These are phyloP conservation scores for Solanum appendiculatum DNA, from an alignment of 257 asterid genomes.

Conservation along the genomic window DNA sequence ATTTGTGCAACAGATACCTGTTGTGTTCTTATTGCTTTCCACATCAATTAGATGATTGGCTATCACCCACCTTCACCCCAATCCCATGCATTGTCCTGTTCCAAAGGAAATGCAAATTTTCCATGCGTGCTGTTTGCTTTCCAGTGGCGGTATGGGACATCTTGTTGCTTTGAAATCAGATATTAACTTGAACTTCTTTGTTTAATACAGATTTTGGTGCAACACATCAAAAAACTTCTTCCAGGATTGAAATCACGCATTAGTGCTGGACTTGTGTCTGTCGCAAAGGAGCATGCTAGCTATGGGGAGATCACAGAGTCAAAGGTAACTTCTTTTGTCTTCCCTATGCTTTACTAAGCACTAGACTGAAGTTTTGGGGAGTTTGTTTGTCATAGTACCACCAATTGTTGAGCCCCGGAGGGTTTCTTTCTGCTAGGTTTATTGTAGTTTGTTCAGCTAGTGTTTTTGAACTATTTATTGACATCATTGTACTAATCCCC, in stretches of 20 bases:
- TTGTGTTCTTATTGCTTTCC: background rate
- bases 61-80: background rate
- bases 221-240: slow-evolving; percentile 76
- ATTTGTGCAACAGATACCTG: background rate
- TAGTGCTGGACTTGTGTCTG: slow-evolving; percentile 61
- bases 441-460: background rate
- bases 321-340: slow-evolving; percentile 38
- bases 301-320: slow-evolving; percentile 92
- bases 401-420: background rate
- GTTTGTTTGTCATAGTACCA: background rate
- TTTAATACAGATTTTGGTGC: slow-evolving; percentile 61
- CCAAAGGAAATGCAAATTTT: background rate
- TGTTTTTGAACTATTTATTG: background rate
- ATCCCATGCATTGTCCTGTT: background rate
- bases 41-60: background rate
- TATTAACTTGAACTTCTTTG: background rate
- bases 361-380: background rate
- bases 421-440: background rate
- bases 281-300: slow-evolving; percentile 93
- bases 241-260: slow-evolving; percentile 87
- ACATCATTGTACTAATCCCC: slow-evolving; percentile 1
- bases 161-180: background rate
- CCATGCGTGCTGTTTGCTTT: background rate
- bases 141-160: background rate
- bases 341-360: background rate